A percentile compares a stretch with the other conserved stretches of the same genome.
phyloP scores from a whole-genome alignment of 768 basidiomycete species.

The Leucocoprinus sp. region DNA sequence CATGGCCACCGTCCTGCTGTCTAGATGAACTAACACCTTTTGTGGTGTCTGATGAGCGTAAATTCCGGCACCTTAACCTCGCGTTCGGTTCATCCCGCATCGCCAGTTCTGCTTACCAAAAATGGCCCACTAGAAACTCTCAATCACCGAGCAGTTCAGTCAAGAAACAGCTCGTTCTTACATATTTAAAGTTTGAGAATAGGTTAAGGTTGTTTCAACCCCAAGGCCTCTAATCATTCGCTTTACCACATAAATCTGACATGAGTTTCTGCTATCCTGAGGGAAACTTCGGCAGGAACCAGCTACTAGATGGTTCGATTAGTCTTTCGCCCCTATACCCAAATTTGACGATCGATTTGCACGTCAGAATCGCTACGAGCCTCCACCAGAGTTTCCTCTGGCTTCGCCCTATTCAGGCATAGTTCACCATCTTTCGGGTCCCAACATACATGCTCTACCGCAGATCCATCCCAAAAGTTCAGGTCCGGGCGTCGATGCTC shows the following conservation, averaged over 20 bases:
- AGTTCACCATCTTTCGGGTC: slow-evolving; percentile 90
- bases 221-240: slow-evolving; percentile 91
- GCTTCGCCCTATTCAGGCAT: slow-evolving; percentile 85
- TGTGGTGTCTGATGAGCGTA: slow-evolving; percentile 81
- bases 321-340: slow-evolving; percentile 96
- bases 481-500: slow-evolving; percentile 69
- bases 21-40: slow-evolving; percentile 82
- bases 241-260: slow-evolving; percentile 64
- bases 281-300: slow-evolving; percentile 90
- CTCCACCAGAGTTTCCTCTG: slow-evolving; percentile 96
- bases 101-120: slow-evolving; percentile 67
- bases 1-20: slow-evolving; percentile 86
- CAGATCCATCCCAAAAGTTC: slow-evolving; percentile 68
- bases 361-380: slow-evolving; percentile 94
- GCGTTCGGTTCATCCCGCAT: slow-evolving; percentile 64
- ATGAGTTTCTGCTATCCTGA: slow-evolving; percentile 49
- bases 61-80: slow-evolving; percentile 74
- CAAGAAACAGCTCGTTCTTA: slow-evolving; percentile 79
- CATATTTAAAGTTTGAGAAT: slow-evolving; percentile 79
- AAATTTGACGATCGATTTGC: slow-evolving; percentile 94
- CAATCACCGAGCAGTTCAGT: slow-evolving; percentile 76
- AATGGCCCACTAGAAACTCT: slow-evolving; percentile 78
- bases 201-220: slow-evolving; percentile 85
- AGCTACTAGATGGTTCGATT: slow-evolving; percentile 93
- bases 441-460: slow-evolving; percentile 79